Evolutionary conservation across 345 rosid species (phyloP).

Genomic region (Hypericum perforatum): DNA sequence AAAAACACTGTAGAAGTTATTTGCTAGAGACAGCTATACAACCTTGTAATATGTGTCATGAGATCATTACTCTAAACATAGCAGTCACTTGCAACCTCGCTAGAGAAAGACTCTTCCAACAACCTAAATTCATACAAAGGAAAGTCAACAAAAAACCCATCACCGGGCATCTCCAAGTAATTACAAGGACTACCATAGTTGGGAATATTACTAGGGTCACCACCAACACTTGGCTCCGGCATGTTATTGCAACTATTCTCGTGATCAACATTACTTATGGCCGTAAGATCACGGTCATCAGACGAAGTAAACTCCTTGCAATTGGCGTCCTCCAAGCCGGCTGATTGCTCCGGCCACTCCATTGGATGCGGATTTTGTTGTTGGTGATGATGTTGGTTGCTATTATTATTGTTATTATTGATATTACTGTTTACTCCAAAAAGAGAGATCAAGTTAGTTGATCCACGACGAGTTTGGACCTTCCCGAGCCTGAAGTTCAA

Average conservation of each 20-base stretch:
- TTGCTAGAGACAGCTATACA: too few species aligned
- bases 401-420: background rate
- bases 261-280: too few species aligned
- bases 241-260: background rate
- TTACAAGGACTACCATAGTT: background rate
- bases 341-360: too few species aligned
- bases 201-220: background rate
- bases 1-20: too few species aligned
- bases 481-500: conserved; percentile 12
- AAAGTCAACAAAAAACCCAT: conserved; percentile 7
- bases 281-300: background rate
- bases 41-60: background rate
- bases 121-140: conserved; percentile 6
- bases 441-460: conserved; percentile 35
- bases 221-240: conserved; percentile 1
- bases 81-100: conserved; percentile 3
- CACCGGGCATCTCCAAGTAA: conserved; percentile 2
- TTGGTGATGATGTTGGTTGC: background rate
- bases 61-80: conserved; percentile 11
- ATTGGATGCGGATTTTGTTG: background rate
- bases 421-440: conserved; percentile 11
- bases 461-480: conserved; percentile 15
- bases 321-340: too few species aligned
- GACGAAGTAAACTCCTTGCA: conserved; percentile 3
- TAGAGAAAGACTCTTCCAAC: conserved; percentile 5